Evolutionary conservation across 2,329 filamentous ascomycete species (phyloP).

Genomic region (Exserohilum rostratum): DNA sequence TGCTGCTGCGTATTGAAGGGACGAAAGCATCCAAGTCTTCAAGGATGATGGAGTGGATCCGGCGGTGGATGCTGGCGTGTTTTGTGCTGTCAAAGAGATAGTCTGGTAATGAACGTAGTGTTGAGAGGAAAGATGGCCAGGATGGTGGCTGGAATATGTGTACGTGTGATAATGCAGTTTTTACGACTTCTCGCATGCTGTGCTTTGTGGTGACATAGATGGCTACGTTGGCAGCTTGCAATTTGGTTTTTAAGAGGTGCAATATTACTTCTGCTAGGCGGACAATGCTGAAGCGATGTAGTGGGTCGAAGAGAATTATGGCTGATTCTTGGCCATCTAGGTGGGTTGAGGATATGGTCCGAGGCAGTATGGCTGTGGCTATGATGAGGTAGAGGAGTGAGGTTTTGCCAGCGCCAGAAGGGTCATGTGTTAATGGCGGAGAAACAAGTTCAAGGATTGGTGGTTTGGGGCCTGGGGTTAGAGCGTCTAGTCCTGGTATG

Average conservation of each 20-base stretch:
- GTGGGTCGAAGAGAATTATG: conserved; percentile 62
- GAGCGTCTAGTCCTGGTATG: conserved; percentile 55
- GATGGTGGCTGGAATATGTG: conserved; percentile 65
- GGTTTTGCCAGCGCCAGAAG: conserved; percentile 62
- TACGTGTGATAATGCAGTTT: conserved; percentile 58
- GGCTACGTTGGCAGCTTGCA: background rate
- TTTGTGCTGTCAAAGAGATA: conserved; percentile 59
- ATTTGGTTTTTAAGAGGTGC: conserved; percentile 9
- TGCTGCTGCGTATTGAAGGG: conserved; percentile 14
- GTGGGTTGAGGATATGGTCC: conserved; percentile 14
- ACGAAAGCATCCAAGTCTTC: conserved; percentile 61
- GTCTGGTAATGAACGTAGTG: conserved; percentile 53
- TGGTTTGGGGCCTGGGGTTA: conserved; percentile 27
- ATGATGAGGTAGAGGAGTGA: conserved; percentile 64
- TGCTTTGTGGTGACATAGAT: conserved; percentile 10
- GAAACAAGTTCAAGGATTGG: conserved; percentile 61
- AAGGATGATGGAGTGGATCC: conserved; percentile 59
- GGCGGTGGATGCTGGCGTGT: conserved; percentile 56
- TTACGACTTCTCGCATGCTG: conserved; percentile 38
- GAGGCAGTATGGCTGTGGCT: conserved; percentile 59
- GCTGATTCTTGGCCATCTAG: conserved; percentile 53
- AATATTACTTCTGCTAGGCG: conserved; percentile 53
- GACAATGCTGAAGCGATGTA: conserved; percentile 59
- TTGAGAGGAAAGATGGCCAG: conserved; percentile 57
- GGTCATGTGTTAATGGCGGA: conserved; percentile 40